Evolutionary conservation across 148 eudicot genomes (phyloP).

Genomic region (Fagopyrum homotropicum): DNA sequence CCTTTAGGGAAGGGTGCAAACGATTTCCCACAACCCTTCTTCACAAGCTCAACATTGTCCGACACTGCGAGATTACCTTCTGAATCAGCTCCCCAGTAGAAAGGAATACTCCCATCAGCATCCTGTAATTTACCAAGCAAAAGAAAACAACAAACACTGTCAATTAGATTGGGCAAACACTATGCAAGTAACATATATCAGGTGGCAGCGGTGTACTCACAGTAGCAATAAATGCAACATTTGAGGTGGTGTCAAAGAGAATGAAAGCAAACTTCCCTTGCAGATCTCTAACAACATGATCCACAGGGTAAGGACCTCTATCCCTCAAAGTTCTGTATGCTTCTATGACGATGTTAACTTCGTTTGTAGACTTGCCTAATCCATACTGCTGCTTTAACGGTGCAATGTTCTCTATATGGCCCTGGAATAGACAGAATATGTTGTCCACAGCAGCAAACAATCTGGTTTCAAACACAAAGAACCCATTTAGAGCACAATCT

Average conservation of each 20-base stretch:
- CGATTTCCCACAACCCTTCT: constrained; percentile 62
- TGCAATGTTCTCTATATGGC: constrained; percentile 87
- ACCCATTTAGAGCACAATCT: no score
- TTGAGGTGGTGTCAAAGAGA: constrained; percentile 59
- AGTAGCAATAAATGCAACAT: constrained; percentile 60
- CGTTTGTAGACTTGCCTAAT: constrained; percentile 69
- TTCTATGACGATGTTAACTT: constrained; percentile 82
- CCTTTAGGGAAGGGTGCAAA: constrained; percentile 80
- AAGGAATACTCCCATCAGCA: constrained; percentile 87
- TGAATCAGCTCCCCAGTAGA: constrained; percentile 89
- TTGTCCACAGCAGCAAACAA: constrained; percentile 79
- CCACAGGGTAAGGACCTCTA: constrained; percentile 78
- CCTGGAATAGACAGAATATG: constrained; percentile 87
- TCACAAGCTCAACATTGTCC: constrained; percentile 55
- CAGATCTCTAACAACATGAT: constrained; percentile 70
- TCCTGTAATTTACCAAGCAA: constrained; percentile 41
- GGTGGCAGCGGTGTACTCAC: constrained; percentile 31
- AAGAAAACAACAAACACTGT: not conserved
- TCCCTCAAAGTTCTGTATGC: constrained; percentile 86
- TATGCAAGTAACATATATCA: not conserved
- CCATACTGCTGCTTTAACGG: constrained; percentile 82
- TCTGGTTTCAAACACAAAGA: constrained; percentile 18
- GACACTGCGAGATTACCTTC: constrained; percentile 74
- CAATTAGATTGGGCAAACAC: not conserved
- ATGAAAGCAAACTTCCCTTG: constrained; percentile 77